Conservation (phyloP, 2,329 filamentous ascomycete genomes). For the Microascus cirrosus region DNA sequence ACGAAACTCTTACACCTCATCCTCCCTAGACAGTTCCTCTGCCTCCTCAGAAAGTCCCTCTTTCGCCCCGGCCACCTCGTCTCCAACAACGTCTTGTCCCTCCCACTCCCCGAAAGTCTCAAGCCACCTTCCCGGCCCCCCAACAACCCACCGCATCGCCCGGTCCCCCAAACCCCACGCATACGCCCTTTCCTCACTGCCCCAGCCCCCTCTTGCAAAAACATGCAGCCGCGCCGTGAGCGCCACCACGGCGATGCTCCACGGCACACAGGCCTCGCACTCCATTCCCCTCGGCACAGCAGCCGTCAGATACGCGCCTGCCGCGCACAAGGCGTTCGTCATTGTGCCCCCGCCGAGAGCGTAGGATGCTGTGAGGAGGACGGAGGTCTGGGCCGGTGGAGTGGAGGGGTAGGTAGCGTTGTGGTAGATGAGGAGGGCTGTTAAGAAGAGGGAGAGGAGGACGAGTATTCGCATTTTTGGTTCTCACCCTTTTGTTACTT, state of each 20-base stretch:
- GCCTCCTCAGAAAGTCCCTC: neutral
- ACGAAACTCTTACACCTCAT: neutral
- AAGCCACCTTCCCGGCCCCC: conserved; percentile 2
- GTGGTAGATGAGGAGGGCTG: conserved; percentile 2
- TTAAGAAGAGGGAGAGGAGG: neutral
- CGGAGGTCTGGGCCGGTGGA: neutral
- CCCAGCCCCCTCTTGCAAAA: conserved; percentile 1
- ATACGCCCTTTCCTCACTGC: neutral
- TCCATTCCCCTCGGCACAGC: conserved; percentile 4
- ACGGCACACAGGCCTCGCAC: conserved; percentile 4
- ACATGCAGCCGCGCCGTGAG: neutral
- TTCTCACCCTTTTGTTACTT: too few relatives aligned
- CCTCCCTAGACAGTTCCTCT: neutral
- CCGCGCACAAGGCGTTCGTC: conserved; percentile 1
- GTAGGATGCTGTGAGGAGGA: conserved; percentile 2
- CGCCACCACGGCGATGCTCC: neutral
- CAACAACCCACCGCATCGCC: conserved; percentile 1
- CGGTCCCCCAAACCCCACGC: neutral
- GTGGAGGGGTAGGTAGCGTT: conserved; percentile 1
- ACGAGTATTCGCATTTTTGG: conserved; percentile 3
- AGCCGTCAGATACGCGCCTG: neutral
- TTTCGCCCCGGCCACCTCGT: neutral
- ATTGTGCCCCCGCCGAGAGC: neutral
- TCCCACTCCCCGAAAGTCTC: conserved; percentile 1
- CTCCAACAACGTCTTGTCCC: neutral